Evolutionary conservation across 441 rosid species (phyloP), one percentile per base, ranked within the genome.

Genomic region (Monsonia emarginata): DNA sequence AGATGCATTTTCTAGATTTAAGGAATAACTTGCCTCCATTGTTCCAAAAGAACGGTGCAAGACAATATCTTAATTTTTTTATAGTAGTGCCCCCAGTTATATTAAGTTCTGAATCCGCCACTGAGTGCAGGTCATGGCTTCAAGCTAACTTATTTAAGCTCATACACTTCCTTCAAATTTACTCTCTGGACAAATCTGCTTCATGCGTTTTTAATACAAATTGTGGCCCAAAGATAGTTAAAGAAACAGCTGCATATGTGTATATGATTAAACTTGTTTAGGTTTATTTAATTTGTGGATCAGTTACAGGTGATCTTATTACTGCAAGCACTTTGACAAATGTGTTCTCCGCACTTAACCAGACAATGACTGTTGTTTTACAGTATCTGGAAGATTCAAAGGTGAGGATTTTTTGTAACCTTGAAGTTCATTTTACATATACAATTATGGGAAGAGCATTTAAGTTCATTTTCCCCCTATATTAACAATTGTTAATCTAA

Each of bases 331-430:
- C 83, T 48, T 70, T 78, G 58, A 74, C 72, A 18, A 88, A 84
- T 79, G 78, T 86, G 76, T 82, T 88, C 67, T 79, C 81, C 65
- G 89, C 84, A 64, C 86, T 93, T 63, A 78, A 87, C 58, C 84
- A 90, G 82, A 90, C 87, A 14, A 72, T 82, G 40, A 78, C 65
- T 46, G 85, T 81, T 66, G 92, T 88, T 65, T 77, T 93, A 31
- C 95, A 87, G 72, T 88, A 87, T 73, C 78, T 93, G 60, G 74
- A 85, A 78, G 97, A 90, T 80, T 91, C 98, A 72, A 86, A 88
- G 96, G 98, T 88, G 63, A 67, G 61, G 38, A 22, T 68, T 68
- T 30, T 27, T 70, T 25, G 26, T 36, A 44, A 32, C 61, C 3
- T 63, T 63, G 32, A 56, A 66, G 63, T 54, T 36, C 36, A 46